These are phyloP conservation scores for Fusarium sarcochroum DNA, from an alignment of 2,329 filamentous ascomycete genomes.

Conservation along the genomic window DNA sequence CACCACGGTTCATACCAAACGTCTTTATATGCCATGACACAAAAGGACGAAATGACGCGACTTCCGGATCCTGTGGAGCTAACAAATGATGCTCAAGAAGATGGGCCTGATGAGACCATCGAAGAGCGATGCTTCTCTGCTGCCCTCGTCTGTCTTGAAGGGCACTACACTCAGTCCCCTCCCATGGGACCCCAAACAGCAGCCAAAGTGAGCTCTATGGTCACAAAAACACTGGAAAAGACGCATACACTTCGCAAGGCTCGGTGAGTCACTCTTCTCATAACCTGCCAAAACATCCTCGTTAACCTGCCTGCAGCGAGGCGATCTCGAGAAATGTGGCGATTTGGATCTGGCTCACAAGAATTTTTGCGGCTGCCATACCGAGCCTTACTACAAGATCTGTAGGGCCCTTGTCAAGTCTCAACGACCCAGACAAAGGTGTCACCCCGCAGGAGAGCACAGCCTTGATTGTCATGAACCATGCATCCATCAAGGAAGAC, in stretches of 20 bases:
- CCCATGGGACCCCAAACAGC: conserved; percentile 70
- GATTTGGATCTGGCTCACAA: conserved; percentile 75
- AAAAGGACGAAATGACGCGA: conserved; percentile 46
- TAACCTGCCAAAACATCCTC: background rate
- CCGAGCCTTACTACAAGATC: conserved; percentile 72
- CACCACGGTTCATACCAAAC: conserved; percentile 21
- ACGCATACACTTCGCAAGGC: conserved; percentile 73
- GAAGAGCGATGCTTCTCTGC: conserved; percentile 75
- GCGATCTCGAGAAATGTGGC: conserved; percentile 73
- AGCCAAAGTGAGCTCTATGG: conserved; percentile 68
- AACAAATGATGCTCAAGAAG: conserved; percentile 33
- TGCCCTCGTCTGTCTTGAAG: conserved; percentile 72
- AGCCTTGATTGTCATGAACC: conserved; percentile 73
- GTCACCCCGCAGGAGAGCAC: conserved; percentile 74
- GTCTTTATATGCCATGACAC: conserved; percentile 27
- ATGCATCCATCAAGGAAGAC: conserved; percentile 72
- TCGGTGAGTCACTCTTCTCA: conserved; percentile 58
- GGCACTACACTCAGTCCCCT: conserved; percentile 70
- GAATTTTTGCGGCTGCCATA: conserved; percentile 73
- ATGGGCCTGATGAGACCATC: conserved; percentile 62
- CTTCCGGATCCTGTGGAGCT: conserved; percentile 44
- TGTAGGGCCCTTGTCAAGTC: conserved; percentile 67
- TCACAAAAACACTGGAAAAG: conserved; percentile 73
- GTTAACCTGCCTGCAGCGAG: conserved; percentile 61
- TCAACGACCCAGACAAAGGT: conserved; percentile 68